Percentiles rank a stretch among this genome's conserved stretches.
Conservation (phyloP, 75 land plant species). For the Cryptomeria japonica region DNA sequence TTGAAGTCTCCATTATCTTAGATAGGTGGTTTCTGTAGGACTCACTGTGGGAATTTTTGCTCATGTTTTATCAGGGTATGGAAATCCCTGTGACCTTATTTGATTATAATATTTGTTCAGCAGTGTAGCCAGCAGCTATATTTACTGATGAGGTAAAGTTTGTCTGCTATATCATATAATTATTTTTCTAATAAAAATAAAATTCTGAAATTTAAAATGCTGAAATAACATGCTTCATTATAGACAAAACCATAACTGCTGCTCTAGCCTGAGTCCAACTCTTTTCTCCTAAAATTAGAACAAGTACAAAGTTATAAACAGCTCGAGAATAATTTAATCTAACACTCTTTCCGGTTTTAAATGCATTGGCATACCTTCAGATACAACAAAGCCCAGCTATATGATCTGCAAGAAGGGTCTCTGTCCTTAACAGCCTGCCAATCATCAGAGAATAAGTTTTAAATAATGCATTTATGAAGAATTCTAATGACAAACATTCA, state of each 20-base stretch:
- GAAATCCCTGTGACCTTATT: not conserved
- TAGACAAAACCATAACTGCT: not conserved
- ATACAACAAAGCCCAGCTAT: slow-evolving; percentile 76
- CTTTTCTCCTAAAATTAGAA: not conserved
- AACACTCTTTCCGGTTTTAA: not conserved
- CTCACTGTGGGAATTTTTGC: too few relatives aligned
- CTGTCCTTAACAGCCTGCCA: slow-evolving; percentile 85
- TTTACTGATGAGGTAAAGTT: not conserved
- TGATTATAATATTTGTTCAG: not conserved
- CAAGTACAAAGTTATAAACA: not conserved
- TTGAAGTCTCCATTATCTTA: too few relatives aligned
- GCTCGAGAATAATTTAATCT: not conserved
- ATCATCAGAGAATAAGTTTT: not conserved
- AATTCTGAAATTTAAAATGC: not conserved
- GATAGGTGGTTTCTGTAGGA: too few relatives aligned
- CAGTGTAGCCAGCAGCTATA: not conserved
- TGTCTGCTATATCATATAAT: not conserved
- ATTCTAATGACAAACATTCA: not conserved
- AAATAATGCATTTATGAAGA: slow-evolving; percentile 4
- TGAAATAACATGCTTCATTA: not conserved
- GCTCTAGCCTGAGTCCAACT: not conserved
- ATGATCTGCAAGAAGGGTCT: slow-evolving; percentile 88
- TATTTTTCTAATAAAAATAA: not conserved
- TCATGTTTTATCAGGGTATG: too few relatives aligned
- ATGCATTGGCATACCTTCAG: slow-evolving; percentile 54